phyloP scores from a whole-genome alignment of 371 early-diverging fungal genomes.

The Mucor saturninus region DNA sequence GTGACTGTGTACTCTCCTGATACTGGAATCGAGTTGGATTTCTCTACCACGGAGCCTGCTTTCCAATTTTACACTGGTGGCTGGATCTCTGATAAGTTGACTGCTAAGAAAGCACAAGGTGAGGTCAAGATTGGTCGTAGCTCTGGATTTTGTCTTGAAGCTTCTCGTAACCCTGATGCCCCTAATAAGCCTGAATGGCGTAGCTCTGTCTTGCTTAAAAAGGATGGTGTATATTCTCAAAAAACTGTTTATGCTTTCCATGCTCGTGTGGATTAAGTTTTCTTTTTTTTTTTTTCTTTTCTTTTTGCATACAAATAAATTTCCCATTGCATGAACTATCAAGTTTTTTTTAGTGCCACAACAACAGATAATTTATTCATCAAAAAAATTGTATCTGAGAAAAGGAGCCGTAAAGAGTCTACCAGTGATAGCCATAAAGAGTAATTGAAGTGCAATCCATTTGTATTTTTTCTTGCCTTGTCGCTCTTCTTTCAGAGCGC shows the following conservation, averaged over 20 bases:
- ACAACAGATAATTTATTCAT: background rate
- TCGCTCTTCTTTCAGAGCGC: conserved; percentile 25
- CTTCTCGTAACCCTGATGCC: conserved; percentile 71
- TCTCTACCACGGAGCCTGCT: conserved; percentile 70
- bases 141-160: conserved; percentile 72
- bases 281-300: background rate
- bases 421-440: conserved; percentile 24
- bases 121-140: conserved; percentile 36
- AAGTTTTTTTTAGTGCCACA: too few relatives aligned
- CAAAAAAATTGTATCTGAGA: conserved; percentile 27
- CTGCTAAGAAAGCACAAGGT: conserved; percentile 48
- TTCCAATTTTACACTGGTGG: conserved; percentile 83
- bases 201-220: conserved; percentile 49
- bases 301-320: background rate
- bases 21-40: conserved; percentile 65
- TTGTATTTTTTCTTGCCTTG: conserved; percentile 10
- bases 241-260: conserved; percentile 57
- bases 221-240: conserved; percentile 52
- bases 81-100: conserved; percentile 44
- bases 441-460: conserved; percentile 18
- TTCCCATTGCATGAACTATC: too few relatives aligned
- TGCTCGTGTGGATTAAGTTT: conserved; percentile 32
- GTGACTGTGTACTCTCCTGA: conserved; percentile 57
- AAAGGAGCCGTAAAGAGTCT: conserved; percentile 30
- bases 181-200: conserved; percentile 66